A percentile compares a stretch with the other conserved stretches of the same genome.
These are phyloP conservation scores for Hamamelis virginiana DNA, from an alignment of 164 flowering plant genomes.

Conservation along the genomic window DNA sequence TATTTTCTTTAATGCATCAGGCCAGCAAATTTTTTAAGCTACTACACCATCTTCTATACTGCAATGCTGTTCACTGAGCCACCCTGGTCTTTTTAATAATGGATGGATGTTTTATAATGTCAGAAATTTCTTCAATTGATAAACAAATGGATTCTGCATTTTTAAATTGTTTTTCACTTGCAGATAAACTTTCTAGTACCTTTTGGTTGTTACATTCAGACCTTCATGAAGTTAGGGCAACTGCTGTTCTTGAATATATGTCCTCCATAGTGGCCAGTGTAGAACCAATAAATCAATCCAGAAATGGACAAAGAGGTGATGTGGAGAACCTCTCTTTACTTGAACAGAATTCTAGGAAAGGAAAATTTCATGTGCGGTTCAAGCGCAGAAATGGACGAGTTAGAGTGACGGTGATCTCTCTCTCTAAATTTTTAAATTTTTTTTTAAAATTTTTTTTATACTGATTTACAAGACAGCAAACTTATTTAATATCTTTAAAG, in stretches of 20 bases:
- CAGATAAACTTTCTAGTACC: conserved; percentile 70
- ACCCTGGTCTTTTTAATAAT: no score
- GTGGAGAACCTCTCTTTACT: conserved; percentile 29
- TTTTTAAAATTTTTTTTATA: background rate
- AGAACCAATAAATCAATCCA: conserved; percentile 46
- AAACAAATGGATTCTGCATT: background rate
- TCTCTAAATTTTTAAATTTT: no score
- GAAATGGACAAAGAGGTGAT: conserved; percentile 32
- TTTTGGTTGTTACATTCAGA: conserved; percentile 82
- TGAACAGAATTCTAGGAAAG: conserved; percentile 52
- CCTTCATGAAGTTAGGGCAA: conserved; percentile 56
- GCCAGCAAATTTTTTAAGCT: background rate
- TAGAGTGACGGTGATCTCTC: conserved; percentile 50
- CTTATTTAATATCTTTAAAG: conserved; percentile 14
- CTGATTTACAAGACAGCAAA: background rate
- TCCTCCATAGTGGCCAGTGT: conserved; percentile 73
- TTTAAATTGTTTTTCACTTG: conserved; percentile 21
- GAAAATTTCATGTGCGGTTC: conserved; percentile 56
- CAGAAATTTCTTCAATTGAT: background rate
- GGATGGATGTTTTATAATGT: no score
- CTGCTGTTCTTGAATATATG: conserved; percentile 70
- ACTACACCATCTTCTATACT: background rate
- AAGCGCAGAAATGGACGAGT: conserved; percentile 96
- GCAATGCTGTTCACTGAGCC: background rate
- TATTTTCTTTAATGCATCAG: background rate